Base-by-base conservation (phyloP, 495 filamentous ascomycete species). In the Aspergillus kassunensis region DNA sequence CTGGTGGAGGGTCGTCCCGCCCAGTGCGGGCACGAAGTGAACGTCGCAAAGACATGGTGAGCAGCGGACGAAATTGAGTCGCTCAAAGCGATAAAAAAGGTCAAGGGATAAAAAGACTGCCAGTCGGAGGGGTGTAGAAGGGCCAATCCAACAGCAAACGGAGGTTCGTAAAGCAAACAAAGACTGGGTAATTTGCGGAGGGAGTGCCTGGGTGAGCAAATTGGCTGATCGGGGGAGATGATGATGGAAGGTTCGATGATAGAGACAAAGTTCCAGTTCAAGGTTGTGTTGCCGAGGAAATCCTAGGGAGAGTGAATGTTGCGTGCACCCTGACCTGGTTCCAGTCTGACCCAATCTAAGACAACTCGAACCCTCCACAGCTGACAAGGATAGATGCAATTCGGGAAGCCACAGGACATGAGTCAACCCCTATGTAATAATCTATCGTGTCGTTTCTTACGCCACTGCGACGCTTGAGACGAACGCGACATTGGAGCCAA, bases 11-110 rank as follows among this genome's bases (percentile, higher is more conserved):
- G 48, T 68, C 65, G 54, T 73, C 73, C 42, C 68, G 66, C 60
- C 57, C 57, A 48, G 58, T 57, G 58, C 71, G 75, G 56, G 73
- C 70, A 58, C 79, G 78, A 50, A 76, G 70, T 39, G 76, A 70
- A 43, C 77, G 76, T 52, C 77, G 74, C 34, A 68, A 58, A 44
- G 72, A 63, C 79, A 81, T 80, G 44, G 43, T 70, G 47, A 50
- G 7, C 35, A 21, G 31, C 12, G 40, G 40, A n/a, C 46, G 25
- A 27, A 30, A 41, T 39, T 16, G 16, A 9, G 35, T 42, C 39
- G 27, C 35, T 36, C 10, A 21, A 23, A 27, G 37, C 4, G 25
- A 42, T 15, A 40, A 33, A 46, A 20, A 39, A 45, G 18, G 12
- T 19, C 25, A 33, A n/a, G 35, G 25, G 23, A 23, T 40, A 35